phyloP scores from a whole-genome alignment of 169 alveolate species.

The Cryptosporidium sp. region DNA sequence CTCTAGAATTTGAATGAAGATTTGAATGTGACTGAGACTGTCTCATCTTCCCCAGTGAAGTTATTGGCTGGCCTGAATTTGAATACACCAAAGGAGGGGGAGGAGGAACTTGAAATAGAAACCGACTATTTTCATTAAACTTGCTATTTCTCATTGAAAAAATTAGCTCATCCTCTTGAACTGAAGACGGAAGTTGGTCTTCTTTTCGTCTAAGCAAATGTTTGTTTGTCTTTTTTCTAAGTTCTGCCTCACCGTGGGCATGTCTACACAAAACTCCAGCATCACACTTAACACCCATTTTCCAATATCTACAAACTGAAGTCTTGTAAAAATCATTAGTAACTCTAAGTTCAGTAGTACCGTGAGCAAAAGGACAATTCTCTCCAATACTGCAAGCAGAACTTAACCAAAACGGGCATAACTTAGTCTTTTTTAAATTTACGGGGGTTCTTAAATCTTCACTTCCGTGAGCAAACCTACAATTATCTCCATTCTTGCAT shows the following conservation, averaged over 20 bases:
- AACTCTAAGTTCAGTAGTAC: slow-evolving; percentile 81
- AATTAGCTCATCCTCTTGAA: not conserved
- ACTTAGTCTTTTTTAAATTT: slow-evolving; percentile 74
- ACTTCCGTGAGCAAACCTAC: slow-evolving; percentile 76
- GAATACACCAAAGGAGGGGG: slow-evolving; percentile 11
- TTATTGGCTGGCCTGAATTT: not conserved
- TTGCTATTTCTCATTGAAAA: not conserved
- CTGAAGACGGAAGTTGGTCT: not conserved
- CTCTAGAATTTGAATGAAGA: not conserved
- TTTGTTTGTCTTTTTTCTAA: slow-evolving; percentile 30
- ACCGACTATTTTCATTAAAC: not conserved
- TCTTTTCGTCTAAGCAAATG: slow-evolving; percentile 33
- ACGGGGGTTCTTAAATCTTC: slow-evolving; percentile 75
- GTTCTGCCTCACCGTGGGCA: slow-evolving; percentile 81
- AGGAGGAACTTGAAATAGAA: slow-evolving; percentile 22
- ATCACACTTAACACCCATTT: slow-evolving; percentile 79
- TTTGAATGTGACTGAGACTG: slow-evolving; percentile 5
- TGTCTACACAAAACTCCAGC: slow-evolving; percentile 81
- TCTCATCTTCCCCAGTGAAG: not conserved
- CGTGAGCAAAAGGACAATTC: slow-evolving; percentile 83
- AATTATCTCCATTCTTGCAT: slow-evolving; percentile 69
- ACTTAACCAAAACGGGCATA: slow-evolving; percentile 75
- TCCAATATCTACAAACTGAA: slow-evolving; percentile 82
- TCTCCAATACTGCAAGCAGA: slow-evolving; percentile 71
- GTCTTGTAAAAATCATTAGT: slow-evolving; percentile 81